phyloP scores from a whole-genome alignment of 345 rosid genomes.

The Gynandropsis gynandra region DNA sequence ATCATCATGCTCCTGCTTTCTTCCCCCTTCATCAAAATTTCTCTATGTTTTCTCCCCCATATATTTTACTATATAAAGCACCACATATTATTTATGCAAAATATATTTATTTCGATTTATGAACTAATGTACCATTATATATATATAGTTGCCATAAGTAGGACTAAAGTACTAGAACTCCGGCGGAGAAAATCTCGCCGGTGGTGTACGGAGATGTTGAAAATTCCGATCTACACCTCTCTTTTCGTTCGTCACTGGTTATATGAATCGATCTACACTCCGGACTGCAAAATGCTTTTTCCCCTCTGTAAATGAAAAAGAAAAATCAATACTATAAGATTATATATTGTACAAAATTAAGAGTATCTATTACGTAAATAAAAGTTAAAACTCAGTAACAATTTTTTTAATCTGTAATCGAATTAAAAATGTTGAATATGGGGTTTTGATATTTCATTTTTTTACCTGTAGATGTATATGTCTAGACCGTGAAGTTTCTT shows the following conservation, averaged over 20 bases:
- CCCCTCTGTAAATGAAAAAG: constrained; percentile 45
- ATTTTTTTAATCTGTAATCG: not conserved
- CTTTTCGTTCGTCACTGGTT: constrained; percentile 50
- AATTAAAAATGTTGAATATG: not conserved
- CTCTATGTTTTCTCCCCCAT: constrained; percentile 22
- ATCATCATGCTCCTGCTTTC: constrained; percentile 18
- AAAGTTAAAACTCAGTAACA: too few species aligned
- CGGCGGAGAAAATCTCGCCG: constrained; percentile 56
- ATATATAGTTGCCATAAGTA: constrained; percentile 16
- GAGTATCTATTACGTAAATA: too few species aligned
- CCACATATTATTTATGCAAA: not conserved
- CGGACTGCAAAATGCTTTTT: constrained; percentile 72
- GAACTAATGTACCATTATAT: constrained; percentile 17
- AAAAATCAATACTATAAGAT: not conserved
- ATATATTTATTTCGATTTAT: not conserved
- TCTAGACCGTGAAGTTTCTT: constrained; percentile 70
- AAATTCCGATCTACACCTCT: constrained; percentile 49
- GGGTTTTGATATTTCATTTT: not conserved
- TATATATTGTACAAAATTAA: not conserved
- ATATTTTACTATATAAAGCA: not conserved
- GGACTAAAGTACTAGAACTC: constrained; percentile 65
- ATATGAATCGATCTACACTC: constrained; percentile 74
- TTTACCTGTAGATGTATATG: constrained; percentile 80
- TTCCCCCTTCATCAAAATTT: constrained; percentile 23
- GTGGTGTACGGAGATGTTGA: constrained; percentile 40